Base-by-base conservation (phyloP, 2,329 filamentous ascomycete species). In the Seiridium cupressi region DNA sequence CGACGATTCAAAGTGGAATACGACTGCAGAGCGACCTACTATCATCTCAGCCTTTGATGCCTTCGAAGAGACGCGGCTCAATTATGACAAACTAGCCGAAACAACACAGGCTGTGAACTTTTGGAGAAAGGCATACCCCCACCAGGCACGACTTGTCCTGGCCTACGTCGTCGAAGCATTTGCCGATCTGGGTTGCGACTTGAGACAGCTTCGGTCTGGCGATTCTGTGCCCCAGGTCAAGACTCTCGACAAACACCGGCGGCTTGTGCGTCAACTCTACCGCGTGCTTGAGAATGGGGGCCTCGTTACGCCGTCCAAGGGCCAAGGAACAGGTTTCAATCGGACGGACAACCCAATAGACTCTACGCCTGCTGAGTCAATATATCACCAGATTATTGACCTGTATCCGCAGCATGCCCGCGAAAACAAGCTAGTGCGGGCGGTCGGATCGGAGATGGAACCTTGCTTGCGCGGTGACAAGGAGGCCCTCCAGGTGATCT, bases 101-200 rank as follows among this genome's bases (percentile, higher is more conserved):
- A 44, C 36, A 3, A 34, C 55, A 1, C 5, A 53, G n/a, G 60
- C 63, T 42, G 36, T 57, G 4, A 49, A 65, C 13, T 76, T 73
- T 57, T 74, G 65, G 60, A 51, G 47, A 0, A 38, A 68, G 1
- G 67, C 70, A 0, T 72, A 69, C n/a, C 70, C 72, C 0, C 32
- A 63, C 0, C 72, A 76, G 49, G 61, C 60, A 1, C 49, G 65
- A 1, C 66, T 77, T 1, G 67, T 76, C 3, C 42, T 74, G 2
- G 66, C 68, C 1, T 77, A 77, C 44, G 63, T 72, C 2, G 58
- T 69, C 1, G 69, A 74, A 42, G 73, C 72, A 0, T 76, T 76
- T 47, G 26, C 57, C 4, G 40, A 60, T 1, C 60, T 76, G 0
- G 73, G 70, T 3, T 73, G 68, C 48, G 56, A 68, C 10, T 49